These are phyloP conservation scores for Suillus hirtellus DNA, from an alignment of 768 basidiomycete species.

Conservation along the genomic window DNA sequence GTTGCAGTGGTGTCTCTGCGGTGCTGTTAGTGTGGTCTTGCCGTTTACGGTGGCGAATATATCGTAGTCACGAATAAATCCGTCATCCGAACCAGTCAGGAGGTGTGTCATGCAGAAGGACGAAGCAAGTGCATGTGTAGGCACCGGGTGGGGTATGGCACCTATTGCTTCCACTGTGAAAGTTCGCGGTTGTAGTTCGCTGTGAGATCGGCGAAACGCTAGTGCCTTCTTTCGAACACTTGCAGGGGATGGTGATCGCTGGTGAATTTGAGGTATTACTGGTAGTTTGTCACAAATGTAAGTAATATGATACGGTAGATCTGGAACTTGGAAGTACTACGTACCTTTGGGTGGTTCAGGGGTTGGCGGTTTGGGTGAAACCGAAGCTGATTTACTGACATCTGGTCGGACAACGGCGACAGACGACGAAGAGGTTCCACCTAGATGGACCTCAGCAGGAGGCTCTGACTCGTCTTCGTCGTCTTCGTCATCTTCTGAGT, in stretches of 20 bases:
- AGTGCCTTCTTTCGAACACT: constrained; percentile 51
- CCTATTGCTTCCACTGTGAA: constrained; percentile 90
- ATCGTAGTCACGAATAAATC: constrained; percentile 91
- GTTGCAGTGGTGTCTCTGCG: constrained; percentile 85
- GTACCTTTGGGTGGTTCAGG: constrained; percentile 39
- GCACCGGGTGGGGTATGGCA: constrained; percentile 85
- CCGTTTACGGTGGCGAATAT: constrained; percentile 88
- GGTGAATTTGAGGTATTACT: constrained; percentile 28
- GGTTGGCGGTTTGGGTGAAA: constrained; percentile 27
- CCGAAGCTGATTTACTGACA: constrained; percentile 17
- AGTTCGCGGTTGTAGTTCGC: constrained; percentile 47
- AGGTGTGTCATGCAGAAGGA: constrained; percentile 87
- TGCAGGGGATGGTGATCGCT: constrained; percentile 55
- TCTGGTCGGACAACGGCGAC: constrained; percentile 24
- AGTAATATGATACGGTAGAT: constrained; percentile 5
- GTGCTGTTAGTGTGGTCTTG: constrained; percentile 82
- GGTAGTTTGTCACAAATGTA: constrained; percentile 23
- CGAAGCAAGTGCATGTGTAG: constrained; percentile 85
- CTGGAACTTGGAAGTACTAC: constrained; percentile 1
- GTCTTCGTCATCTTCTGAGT: constrained; percentile 61
- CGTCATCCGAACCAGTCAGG: constrained; percentile 90
- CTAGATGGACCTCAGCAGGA: constrained; percentile 34
- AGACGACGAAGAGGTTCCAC: constrained; percentile 30
- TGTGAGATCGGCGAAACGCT: constrained; percentile 31
- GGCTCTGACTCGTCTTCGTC: constrained; percentile 55